These are phyloP conservation scores for Pseudogymnoascus sp. DNA, from an alignment of 2,329 filamentous ascomycete species.

Conservation along the genomic window DNA sequence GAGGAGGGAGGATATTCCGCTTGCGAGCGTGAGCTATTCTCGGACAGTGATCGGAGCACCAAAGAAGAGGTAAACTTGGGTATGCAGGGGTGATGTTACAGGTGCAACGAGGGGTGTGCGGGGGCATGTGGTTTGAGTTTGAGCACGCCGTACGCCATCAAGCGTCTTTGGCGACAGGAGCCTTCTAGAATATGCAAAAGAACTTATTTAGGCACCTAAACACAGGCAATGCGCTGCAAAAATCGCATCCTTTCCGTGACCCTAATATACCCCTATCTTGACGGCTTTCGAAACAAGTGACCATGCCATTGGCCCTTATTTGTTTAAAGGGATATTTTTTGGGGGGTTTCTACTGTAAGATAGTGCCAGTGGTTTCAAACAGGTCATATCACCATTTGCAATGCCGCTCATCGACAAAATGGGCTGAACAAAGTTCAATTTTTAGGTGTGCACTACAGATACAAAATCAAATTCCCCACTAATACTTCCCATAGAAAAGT, in stretches of 20 bases:
- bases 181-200: neutral
- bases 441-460: neutral
- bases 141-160: neutral
- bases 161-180: neutral
- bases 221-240: neutral
- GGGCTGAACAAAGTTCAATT: neutral
- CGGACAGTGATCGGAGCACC: constrained; percentile 29
- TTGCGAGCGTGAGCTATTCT: constrained; percentile 27
- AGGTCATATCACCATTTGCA: neutral
- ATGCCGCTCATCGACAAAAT: neutral
- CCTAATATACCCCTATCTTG: neutral
- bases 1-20: constrained; percentile 31
- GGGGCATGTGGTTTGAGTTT: neutral
- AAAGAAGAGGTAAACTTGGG: constrained; percentile 17
- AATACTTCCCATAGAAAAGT: neutral
- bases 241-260: neutral
- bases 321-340: neutral
- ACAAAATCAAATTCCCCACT: neutral
- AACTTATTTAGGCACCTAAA: neutral
- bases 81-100: neutral
- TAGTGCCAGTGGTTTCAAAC: neutral
- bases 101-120: neutral
- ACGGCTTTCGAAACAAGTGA: neutral
- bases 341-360: neutral
- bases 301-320: neutral